These are phyloP conservation scores for Yamadazyma dushanensis DNA, from an alignment of 1,139 yeast genomes.

Conservation along the genomic window DNA sequence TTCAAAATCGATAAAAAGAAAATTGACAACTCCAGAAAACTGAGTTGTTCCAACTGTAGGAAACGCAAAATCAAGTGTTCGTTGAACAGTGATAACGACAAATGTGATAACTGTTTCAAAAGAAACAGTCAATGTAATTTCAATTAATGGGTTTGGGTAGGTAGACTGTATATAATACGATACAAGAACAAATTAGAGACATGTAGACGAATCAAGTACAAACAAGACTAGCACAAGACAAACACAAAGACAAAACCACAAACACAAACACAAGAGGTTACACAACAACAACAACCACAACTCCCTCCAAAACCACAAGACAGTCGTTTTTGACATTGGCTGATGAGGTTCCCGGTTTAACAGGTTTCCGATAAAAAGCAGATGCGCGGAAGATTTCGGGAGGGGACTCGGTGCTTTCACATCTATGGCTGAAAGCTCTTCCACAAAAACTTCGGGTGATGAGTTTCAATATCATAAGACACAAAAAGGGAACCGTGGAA, in stretches of 20 bases:
- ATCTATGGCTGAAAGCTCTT: slow-evolving; percentile 4
- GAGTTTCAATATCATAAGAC: background rate
- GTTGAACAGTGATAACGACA: slow-evolving; percentile 29
- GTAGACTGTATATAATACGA: slow-evolving; percentile 1
- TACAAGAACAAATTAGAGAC: no score
- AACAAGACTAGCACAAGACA: no score
- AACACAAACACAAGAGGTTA: no score
- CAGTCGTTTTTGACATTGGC: no score
- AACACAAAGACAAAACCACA: no score
- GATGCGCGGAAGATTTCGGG: slow-evolving; percentile 1
- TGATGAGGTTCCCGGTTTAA: slow-evolving; percentile 1
- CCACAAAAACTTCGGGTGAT: background rate
- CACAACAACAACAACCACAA: no score
- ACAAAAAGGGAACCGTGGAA: no score
- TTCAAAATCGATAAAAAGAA: slow-evolving; percentile 13
- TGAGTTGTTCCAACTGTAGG: slow-evolving; percentile 38
- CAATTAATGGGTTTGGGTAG: slow-evolving; percentile 16
- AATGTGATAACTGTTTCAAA: slow-evolving; percentile 39
- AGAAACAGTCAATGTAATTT: slow-evolving; percentile 36
- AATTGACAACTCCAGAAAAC: slow-evolving; percentile 23
- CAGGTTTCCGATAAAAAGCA: background rate
- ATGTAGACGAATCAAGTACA: no score
- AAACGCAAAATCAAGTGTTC: slow-evolving; percentile 40
- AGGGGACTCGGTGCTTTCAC: slow-evolving; percentile 1
- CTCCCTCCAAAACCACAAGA: no score